These are phyloP conservation scores for Acacia crassicarpa DNA, from an alignment of 306 rosid species.

Conservation along the genomic window DNA sequence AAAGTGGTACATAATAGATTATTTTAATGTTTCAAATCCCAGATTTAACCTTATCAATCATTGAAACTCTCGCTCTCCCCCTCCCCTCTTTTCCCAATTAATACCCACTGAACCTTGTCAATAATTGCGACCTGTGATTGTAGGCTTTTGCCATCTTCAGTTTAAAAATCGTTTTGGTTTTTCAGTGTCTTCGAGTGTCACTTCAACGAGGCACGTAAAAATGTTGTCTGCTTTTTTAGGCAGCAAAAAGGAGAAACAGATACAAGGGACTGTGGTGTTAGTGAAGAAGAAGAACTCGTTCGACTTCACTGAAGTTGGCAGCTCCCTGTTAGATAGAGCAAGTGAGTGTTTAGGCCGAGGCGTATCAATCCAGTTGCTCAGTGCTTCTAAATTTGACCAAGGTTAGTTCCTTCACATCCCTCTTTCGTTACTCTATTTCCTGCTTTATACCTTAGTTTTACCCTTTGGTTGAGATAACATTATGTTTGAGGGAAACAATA, in stretches of 20 bases:
- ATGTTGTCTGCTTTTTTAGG: not conserved
- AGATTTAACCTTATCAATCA: not conserved
- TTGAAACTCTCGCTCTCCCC: not conserved
- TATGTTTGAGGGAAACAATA: no score
- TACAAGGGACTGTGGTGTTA: slow-evolving; percentile 31
- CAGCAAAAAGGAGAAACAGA: not conserved
- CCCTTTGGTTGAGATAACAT: no score
- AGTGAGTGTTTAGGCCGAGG: slow-evolving; percentile 19
- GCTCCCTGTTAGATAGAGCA: not conserved
- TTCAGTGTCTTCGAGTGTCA: not conserved
- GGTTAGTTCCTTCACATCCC: not conserved
- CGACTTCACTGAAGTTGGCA: not conserved
- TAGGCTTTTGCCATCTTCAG: not conserved
- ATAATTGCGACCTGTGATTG: not conserved
- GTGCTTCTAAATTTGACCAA: slow-evolving; percentile 25
- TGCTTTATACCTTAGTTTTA: no score
- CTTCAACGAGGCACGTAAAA: not conserved
- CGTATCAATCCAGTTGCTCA: slow-evolving; percentile 21
- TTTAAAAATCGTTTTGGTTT: not conserved
- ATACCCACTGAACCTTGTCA: not conserved
- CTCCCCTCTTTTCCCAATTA: not conserved
- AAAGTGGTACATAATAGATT: no score
- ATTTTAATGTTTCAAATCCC: not conserved
- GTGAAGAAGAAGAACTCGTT: slow-evolving; percentile 33
- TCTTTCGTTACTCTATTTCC: not conserved